Evolutionary conservation across 257 asterid species (phyloP), one percentile per base, ranked within the genome.

Genomic region (Gentiana macrophylla): DNA sequence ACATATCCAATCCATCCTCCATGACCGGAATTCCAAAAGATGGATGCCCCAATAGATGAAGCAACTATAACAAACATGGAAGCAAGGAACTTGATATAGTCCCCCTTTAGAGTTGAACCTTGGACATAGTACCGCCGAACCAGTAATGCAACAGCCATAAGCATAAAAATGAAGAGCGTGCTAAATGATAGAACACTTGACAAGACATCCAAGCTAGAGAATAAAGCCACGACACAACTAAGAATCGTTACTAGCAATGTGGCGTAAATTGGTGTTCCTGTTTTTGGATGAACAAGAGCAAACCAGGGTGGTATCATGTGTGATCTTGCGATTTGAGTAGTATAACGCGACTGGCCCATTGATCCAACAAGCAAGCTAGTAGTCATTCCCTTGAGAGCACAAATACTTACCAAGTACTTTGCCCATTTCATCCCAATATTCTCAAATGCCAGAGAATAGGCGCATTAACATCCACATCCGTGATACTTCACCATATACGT

Each of bases 291-390:
- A 13, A 90, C 80, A 32, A 90, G 63, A 5, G 96, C 94, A 55
- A 90, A 90, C 65, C 75, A 86, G 1, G 96, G 96, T 6, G 98
- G 95, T 44, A 90, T 86, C 98, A 91, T 91, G 50, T 91, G 98
- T 0, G 97, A 59, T 52, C 98, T 55, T 0, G 98, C 98, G 49
- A 91, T 91, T 66, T 91, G 98, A 64, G 98, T 91, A 0, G 98
- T 91, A 80, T 91, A 91, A 43, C 98, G 86, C 8, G 98, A 86
- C 61, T 87, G 97, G 4, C 98, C 98, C 97, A 91, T 78, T 1
- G 98, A 87, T 6, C 96, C 96, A 1, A 91, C 92, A 1, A 91
- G 94, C 86, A 91, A 13, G 65, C 98, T 87, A 0, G 97, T 87
- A 0, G 98, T 91, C 97, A 91, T 91, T 8, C 98, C 98, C 70